phyloP scores from a whole-genome alignment of 2,329 filamentous ascomycete species.

The Aspergillus aculeatinus region DNA sequence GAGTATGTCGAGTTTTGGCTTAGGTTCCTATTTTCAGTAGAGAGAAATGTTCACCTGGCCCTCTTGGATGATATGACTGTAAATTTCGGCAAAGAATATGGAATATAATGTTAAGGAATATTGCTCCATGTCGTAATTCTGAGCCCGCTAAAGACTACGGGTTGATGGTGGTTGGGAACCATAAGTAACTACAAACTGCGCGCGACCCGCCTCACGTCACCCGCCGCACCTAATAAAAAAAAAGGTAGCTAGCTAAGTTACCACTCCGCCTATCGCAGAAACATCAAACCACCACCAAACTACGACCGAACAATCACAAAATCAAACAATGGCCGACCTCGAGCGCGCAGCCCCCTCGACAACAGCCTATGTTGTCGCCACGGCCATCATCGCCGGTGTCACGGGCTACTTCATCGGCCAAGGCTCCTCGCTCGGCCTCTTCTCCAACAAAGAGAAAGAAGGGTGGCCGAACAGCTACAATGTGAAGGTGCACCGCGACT shows the following conservation, averaged over 20 bases:
- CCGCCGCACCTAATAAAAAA: slow-evolving; percentile 1
- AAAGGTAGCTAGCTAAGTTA: not conserved
- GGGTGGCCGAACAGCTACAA: slow-evolving; percentile 57
- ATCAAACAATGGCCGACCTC: slow-evolving; percentile 31
- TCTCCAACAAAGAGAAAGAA: slow-evolving; percentile 51
- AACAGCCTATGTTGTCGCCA: slow-evolving; percentile 65
- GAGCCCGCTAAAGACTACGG: too few species aligned
- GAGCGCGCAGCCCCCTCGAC: slow-evolving; percentile 53
- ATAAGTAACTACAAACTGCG: not conserved
- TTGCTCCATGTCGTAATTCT: too few species aligned
- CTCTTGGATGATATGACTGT: too few species aligned
- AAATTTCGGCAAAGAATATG: too few species aligned
- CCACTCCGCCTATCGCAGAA: not conserved
- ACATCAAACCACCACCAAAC: not conserved
- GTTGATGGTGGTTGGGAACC: not conserved
- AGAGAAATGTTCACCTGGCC: too few species aligned
- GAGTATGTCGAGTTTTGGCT: slow-evolving; percentile 8
- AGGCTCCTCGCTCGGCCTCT: slow-evolving; percentile 69
- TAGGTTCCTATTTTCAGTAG: not conserved
- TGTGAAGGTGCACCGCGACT: slow-evolving; percentile 47
- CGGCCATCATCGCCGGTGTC: slow-evolving; percentile 70
- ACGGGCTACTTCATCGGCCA: slow-evolving; percentile 72
- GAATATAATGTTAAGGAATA: too few species aligned
- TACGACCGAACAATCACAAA: not conserved
- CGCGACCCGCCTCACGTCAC: slow-evolving; percentile 5